Evolutionary conservation across 257 asterid species (phyloP).

Genomic region (Solanum neorickii): DNA sequence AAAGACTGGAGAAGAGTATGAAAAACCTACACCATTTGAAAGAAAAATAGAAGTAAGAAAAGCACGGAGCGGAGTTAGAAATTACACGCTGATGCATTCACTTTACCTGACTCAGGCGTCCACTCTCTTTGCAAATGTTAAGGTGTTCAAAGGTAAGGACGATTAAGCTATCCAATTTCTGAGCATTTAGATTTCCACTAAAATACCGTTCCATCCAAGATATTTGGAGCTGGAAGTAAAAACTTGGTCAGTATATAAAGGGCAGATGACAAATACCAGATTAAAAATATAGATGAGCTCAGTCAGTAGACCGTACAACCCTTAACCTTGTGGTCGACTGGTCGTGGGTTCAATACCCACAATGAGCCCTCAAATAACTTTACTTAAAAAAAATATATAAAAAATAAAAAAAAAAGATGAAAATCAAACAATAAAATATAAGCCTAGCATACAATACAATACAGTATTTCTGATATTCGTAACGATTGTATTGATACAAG

Average conservation of each 20-base stretch:
- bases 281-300: not conserved
- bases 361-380: not conserved
- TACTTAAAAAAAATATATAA: not conserved
- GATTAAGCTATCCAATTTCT: conserved; percentile 70
- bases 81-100: not conserved
- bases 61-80: not conserved
- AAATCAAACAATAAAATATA: not conserved
- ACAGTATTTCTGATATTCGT: not conserved
- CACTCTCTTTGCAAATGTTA: conserved; percentile 41
- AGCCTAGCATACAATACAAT: not conserved
- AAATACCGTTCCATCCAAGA: conserved; percentile 35
- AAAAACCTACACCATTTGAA: conserved; percentile 45
- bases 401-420: not conserved
- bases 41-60: not conserved
- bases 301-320: not conserved
- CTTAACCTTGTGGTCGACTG: not conserved
- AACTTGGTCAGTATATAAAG: not conserved
- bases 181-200: conserved; percentile 46
- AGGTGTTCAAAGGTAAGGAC: conserved; percentile 74
- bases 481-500: not conserved
- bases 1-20: conserved; percentile 75
- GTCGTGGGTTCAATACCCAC: not conserved
- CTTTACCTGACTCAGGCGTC: conserved; percentile 52
- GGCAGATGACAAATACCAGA: not conserved
- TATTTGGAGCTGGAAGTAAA: conserved; percentile 32